phyloP scores from a whole-genome alignment of 2,329 filamentous ascomycete genomes.

The Monosporascus sp. region DNA sequence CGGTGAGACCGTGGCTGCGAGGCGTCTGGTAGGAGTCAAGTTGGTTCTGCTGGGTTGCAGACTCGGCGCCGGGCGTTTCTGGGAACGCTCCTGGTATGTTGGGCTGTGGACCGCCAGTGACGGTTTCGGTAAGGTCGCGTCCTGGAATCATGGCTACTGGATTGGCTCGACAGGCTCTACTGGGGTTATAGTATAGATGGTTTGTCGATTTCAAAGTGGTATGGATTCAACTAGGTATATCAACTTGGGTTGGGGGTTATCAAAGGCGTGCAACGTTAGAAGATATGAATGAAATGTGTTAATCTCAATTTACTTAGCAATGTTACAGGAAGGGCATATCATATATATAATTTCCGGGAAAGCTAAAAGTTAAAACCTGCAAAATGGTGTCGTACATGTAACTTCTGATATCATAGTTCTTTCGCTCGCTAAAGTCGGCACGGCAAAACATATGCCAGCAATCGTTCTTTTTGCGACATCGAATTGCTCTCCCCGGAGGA shows the following conservation, averaged over 20 bases:
- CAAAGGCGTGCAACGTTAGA: too few species aligned
- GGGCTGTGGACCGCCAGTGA: not conserved
- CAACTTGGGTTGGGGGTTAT: too few species aligned
- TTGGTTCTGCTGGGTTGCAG: not conserved
- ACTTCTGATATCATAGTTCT: not conserved
- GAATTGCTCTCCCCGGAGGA: too few species aligned
- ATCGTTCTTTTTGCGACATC: too few species aligned
- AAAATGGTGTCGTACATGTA: not conserved
- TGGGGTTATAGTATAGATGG: too few species aligned
- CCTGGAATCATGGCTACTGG: not conserved
- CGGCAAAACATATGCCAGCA: too few species aligned
- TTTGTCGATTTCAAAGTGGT: too few species aligned
- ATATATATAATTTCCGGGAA: not conserved
- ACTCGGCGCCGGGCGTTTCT: not conserved
- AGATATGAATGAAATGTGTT: too few species aligned
- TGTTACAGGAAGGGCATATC: not conserved
- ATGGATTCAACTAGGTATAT: too few species aligned
- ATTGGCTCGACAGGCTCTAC: not conserved
- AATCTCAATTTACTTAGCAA: too few species aligned
- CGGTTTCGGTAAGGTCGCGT: not conserved
- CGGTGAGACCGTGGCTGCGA: not conserved
- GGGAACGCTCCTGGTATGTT: not conserved
- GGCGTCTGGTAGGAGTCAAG: not conserved
- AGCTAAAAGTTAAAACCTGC: not conserved
- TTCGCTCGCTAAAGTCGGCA: too few species aligned